Conservation (phyloP, 2,329 filamentous ascomycete genomes). For the Verticillium dahliae region DNA sequence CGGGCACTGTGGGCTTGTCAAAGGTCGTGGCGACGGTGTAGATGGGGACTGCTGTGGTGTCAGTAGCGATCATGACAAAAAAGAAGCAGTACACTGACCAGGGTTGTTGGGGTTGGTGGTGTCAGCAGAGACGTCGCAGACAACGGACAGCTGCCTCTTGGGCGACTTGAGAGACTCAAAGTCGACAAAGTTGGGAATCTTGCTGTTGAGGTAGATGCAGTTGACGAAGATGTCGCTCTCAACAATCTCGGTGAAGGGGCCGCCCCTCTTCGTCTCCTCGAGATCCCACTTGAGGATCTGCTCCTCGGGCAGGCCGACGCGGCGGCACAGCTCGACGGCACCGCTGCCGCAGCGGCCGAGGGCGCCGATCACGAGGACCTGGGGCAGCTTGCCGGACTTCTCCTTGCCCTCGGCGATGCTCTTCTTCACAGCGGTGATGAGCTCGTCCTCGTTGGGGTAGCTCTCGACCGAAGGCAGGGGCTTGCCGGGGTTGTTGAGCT, state of each 20-base stretch:
- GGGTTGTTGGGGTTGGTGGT: background rate
- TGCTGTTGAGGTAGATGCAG: slow-evolving; percentile 72
- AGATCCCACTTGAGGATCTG: slow-evolving; percentile 65
- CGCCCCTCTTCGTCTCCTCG: slow-evolving; percentile 65
- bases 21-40: slow-evolving; percentile 85
- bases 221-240: slow-evolving; percentile 75
- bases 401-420: slow-evolving; percentile 60
- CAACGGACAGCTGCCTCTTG: slow-evolving; percentile 67
- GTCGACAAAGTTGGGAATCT: slow-evolving; percentile 67
- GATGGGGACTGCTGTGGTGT: slow-evolving; percentile 61
- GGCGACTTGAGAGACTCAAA: slow-evolving; percentile 59
- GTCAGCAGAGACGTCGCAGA: slow-evolving; percentile 61
- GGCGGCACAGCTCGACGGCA: slow-evolving; percentile 71
- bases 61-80: slow-evolving; percentile 50
- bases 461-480: slow-evolving; percentile 59
- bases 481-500: slow-evolving; percentile 64
- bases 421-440: slow-evolving; percentile 69
- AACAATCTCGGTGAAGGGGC: slow-evolving; percentile 73
- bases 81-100: background rate
- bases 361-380: slow-evolving; percentile 77
- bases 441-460: slow-evolving; percentile 67
- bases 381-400: slow-evolving; percentile 61
- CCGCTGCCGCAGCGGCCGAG: slow-evolving; percentile 80
- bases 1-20: slow-evolving; percentile 75
- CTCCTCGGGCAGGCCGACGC: slow-evolving; percentile 63